Percentiles rank a stretch among this genome's conserved stretches.
phyloP scores from a whole-genome alignment of 768 basidiomycete species.

The Lentinula edodes region DNA sequence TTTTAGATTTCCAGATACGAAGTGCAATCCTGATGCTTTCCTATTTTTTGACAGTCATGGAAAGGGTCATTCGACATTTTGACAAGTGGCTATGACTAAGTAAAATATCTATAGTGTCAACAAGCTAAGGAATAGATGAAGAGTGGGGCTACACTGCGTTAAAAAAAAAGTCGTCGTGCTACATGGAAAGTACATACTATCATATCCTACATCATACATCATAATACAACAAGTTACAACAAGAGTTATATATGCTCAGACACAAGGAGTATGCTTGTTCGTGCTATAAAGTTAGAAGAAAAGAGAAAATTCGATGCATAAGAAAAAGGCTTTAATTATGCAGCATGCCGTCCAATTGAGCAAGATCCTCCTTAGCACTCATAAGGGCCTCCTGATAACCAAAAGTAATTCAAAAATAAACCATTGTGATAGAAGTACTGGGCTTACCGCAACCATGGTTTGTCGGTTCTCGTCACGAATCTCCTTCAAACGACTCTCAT shows the following conservation, averaged over 20 bases:
- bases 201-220: not conserved
- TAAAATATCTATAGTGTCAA: not conserved
- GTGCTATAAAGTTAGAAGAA: not conserved
- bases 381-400: slow-evolving; percentile 41
- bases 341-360: slow-evolving; percentile 29
- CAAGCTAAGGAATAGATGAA: not conserved
- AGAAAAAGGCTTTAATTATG: not conserved
- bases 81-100: not conserved
- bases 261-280: too few species aligned
- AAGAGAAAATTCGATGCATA: not conserved
- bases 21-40: not conserved
- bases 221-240: not conserved
- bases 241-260: too few species aligned
- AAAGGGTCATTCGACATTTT: not conserved
- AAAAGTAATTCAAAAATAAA: not conserved
- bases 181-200: not conserved
- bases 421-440: not conserved
- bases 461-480: slow-evolving; percentile 65
- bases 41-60: not conserved
- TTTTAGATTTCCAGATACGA: not conserved
- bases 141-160: not conserved
- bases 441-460: slow-evolving; percentile 47
- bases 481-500: slow-evolving; percentile 66
- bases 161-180: not conserved
- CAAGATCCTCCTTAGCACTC: slow-evolving; percentile 47